phyloP scores from a whole-genome alignment of 768 basidiomycete species.

The Leccinum incarnatum region DNA sequence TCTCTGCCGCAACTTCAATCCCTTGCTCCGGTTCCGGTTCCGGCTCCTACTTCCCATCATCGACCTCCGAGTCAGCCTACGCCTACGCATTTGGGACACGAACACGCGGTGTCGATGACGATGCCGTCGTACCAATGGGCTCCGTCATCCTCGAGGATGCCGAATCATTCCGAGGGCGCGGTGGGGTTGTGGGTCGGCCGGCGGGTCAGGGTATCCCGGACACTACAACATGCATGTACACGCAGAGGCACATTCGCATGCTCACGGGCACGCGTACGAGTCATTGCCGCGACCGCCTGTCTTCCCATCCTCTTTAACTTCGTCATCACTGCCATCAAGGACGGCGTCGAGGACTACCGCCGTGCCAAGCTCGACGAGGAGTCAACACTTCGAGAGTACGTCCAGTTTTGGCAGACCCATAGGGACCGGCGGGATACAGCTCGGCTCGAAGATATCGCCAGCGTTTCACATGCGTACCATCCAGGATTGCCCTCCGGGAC shows the following conservation, averaged over 20 bases:
- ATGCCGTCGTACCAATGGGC: too few relatives aligned
- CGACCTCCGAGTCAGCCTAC: neutral
- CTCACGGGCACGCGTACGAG: neutral
- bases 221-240: slow-evolving; percentile 6
- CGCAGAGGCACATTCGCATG: slow-evolving; percentile 13
- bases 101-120: too few relatives aligned
- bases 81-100: too few relatives aligned
- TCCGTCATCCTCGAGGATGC: too few relatives aligned
- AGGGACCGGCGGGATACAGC: slow-evolving; percentile 47
- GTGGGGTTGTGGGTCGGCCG: neutral
- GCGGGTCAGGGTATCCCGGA: neutral
- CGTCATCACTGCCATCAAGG: slow-evolving; percentile 88
- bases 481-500: slow-evolving; percentile 36
- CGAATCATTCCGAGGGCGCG: too few relatives aligned
- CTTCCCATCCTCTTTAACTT: slow-evolving; percentile 88
- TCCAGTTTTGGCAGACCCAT: slow-evolving; percentile 34
- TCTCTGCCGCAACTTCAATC: neutral
- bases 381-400: slow-evolving; percentile 81
- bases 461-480: slow-evolving; percentile 64
- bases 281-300: slow-evolving; percentile 61
- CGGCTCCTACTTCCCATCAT: neutral
- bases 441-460: slow-evolving; percentile 63
- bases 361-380: slow-evolving; percentile 84
- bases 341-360: slow-evolving; percentile 76
- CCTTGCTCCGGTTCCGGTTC: neutral